These are phyloP conservation scores for Coemansia sp. DNA, from an alignment of 192 early-diverging fungal species.

Conservation along the genomic window DNA sequence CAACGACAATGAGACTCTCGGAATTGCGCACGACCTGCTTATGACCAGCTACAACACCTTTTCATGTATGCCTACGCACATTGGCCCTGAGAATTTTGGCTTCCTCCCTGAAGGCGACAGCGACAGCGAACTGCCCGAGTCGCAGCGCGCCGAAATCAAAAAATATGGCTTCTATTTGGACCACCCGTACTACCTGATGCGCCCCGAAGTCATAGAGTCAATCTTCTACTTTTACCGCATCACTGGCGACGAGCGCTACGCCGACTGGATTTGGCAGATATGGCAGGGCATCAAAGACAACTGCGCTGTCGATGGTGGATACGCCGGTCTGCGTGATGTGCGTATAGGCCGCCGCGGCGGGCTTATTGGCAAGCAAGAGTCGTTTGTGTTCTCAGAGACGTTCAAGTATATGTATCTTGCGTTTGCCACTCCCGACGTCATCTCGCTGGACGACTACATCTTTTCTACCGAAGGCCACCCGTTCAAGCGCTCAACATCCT, in stretches of 20 bases:
- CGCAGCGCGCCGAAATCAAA: constrained; percentile 43
- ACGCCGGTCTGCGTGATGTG: constrained; percentile 57
- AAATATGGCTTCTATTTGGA: constrained; percentile 50
- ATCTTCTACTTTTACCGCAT: constrained; percentile 82
- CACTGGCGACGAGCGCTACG: constrained; percentile 84
- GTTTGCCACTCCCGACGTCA: constrained; percentile 64
- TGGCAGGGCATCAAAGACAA: constrained; percentile 85
- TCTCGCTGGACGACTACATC: constrained; percentile 81
- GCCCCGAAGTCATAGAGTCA: constrained; percentile 89
- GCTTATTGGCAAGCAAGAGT: constrained; percentile 52
- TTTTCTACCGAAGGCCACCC: constrained; percentile 98
- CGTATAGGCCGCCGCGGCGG: constrained; percentile 34
- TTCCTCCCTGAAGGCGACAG: constrained; percentile 44
- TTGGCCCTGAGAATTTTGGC: constrained; percentile 53
- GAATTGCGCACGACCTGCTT: constrained; percentile 38
- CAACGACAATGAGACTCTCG: constrained; percentile 34
- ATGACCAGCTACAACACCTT: constrained; percentile 47
- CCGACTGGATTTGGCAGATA: constrained; percentile 79
- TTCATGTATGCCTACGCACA: constrained; percentile 44
- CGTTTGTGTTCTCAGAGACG: constrained; percentile 93
- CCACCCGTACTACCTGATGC: constrained; percentile 63
- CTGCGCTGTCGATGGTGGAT: constrained; percentile 64
- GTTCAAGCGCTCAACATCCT: constrained; percentile 49
- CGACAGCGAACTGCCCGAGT: constrained; percentile 27
- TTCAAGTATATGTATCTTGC: constrained; percentile 94